A percentile compares a stretch with the other conserved stretches of the same genome.
These are phyloP conservation scores for Heritiera fomes DNA, from an alignment of 345 rosid species.

Conservation along the genomic window DNA sequence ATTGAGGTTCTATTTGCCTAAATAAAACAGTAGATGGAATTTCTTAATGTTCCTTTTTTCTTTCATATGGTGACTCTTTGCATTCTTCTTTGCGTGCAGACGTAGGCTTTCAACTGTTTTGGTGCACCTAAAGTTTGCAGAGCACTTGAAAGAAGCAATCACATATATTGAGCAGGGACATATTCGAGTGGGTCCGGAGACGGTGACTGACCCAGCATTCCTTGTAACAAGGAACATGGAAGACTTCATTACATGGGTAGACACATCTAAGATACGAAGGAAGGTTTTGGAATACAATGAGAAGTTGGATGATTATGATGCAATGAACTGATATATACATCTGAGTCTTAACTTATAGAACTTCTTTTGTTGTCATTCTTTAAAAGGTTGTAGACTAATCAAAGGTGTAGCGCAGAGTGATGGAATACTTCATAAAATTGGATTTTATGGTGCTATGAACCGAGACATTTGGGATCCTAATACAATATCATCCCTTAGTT, in stretches of 20 bases:
- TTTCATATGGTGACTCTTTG: neutral
- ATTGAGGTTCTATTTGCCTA: neutral
- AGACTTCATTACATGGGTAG: constrained; percentile 94
- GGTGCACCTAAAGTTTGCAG: constrained; percentile 73
- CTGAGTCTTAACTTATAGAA: neutral
- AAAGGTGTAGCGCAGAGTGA: neutral
- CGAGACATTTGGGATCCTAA: too few relatives aligned
- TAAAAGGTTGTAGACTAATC: neutral
- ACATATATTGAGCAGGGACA: constrained; percentile 97
- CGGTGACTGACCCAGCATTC: constrained; percentile 85
- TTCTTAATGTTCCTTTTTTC: neutral
- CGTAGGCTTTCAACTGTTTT: constrained; percentile 76
- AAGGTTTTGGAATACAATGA: constrained; percentile 88
- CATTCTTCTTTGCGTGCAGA: constrained; percentile 41
- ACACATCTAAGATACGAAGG: constrained; percentile 86
- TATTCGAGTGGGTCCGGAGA: constrained; percentile 89
- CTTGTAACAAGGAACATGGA: constrained; percentile 92
- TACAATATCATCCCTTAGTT: neutral
- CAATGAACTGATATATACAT: constrained; percentile 40
- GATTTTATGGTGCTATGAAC: neutral
- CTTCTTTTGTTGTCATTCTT: neutral
- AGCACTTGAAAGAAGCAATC: constrained; percentile 83
- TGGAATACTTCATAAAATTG: neutral
- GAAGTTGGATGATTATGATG: constrained; percentile 81
- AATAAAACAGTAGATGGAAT: neutral